phyloP scores from a whole-genome alignment of 495 filamentous ascomycete genomes.

The Aspergillus heteromorphus region DNA sequence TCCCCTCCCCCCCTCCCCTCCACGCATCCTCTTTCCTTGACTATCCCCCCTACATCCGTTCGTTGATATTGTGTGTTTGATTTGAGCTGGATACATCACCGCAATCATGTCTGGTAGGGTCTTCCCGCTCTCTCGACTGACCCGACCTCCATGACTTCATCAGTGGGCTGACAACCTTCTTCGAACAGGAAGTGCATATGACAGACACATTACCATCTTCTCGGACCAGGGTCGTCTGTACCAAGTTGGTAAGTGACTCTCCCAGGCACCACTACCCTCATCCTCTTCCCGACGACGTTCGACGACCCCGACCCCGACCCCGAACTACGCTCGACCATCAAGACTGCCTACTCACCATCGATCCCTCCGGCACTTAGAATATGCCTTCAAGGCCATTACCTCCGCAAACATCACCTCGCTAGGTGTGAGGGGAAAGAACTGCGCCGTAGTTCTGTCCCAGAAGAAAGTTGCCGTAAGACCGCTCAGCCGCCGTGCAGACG shows the following conservation, averaged over 20 bases:
- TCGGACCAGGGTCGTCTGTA: constrained; percentile 96
- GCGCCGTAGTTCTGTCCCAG: constrained; percentile 94
- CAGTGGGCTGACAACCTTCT: constrained; percentile 28
- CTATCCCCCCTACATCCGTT: constrained; percentile 4
- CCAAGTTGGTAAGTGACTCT: constrained; percentile 84
- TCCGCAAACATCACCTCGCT: constrained; percentile 98
- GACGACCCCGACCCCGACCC: not conserved
- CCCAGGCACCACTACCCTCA: not conserved
- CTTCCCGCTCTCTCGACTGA: constrained; percentile 8
- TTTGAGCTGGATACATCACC: constrained; percentile 9
- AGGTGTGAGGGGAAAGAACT: constrained; percentile 91
- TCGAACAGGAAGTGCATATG: constrained; percentile 85
- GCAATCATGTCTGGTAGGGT: constrained; percentile 42
- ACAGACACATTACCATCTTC: constrained; percentile 99
- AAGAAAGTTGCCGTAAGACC: constrained; percentile 94
- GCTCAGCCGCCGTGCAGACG: not conserved
- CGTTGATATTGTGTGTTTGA: not conserved
- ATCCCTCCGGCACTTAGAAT: constrained; percentile 56
- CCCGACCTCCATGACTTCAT: constrained; percentile 32
- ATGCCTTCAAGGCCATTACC: constrained; percentile 99
- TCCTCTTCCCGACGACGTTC: constrained; percentile 1
- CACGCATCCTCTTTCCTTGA: constrained; percentile 12
- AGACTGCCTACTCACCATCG: constrained; percentile 20
- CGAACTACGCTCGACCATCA: not conserved
- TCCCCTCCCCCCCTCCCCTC: constrained; percentile 9